A percentile compares a stretch with the other conserved stretches of the same genome.
These are phyloP conservation scores for Wallemia mellicola DNA, from an alignment of 1,284 basidiomycete genomes.

Conservation along the genomic window DNA sequence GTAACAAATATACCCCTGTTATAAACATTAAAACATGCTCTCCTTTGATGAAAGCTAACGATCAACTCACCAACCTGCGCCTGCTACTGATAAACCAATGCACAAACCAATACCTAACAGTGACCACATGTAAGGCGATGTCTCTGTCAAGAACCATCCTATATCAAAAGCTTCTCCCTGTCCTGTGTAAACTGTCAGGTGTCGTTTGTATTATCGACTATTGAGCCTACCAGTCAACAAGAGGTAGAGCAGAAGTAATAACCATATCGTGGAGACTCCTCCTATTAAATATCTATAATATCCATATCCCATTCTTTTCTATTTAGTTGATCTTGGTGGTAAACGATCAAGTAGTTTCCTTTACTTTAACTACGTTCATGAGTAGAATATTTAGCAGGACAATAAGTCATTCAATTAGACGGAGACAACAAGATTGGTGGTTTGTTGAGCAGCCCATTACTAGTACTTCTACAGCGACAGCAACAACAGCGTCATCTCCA, in stretches of 20 bases:
- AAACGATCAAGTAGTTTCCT: not conserved
- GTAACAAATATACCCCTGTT: conserved; percentile 97
- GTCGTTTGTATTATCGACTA: too few species aligned
- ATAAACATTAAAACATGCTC: too few species aligned
- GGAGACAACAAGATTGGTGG: not conserved
- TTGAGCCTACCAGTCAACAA: conserved; percentile 52
- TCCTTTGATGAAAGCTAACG: too few species aligned
- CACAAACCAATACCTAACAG: conserved; percentile 69
- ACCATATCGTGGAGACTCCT: conserved; percentile 21
- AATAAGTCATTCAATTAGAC: not conserved
- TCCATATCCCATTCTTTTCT: not conserved
- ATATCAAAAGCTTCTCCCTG: conserved; percentile 74
- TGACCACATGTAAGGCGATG: conserved; percentile 78
- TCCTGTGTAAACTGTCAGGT: conserved; percentile 20
- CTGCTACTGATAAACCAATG: conserved; percentile 73
- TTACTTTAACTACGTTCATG: not conserved
- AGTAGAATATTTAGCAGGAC: not conserved
- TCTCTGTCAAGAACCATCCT: conserved; percentile 69
- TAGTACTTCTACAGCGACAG: not conserved
- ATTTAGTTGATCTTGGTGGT: not conserved
- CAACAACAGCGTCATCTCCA: not conserved
- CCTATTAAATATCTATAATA: not conserved
- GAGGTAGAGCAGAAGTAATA: conserved; percentile 45
- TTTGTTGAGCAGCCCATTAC: not conserved
- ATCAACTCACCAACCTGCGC: conserved; percentile 77